Conservation (phyloP, 2,329 filamentous ascomycete genomes). For the Pseudocercospora musae region DNA sequence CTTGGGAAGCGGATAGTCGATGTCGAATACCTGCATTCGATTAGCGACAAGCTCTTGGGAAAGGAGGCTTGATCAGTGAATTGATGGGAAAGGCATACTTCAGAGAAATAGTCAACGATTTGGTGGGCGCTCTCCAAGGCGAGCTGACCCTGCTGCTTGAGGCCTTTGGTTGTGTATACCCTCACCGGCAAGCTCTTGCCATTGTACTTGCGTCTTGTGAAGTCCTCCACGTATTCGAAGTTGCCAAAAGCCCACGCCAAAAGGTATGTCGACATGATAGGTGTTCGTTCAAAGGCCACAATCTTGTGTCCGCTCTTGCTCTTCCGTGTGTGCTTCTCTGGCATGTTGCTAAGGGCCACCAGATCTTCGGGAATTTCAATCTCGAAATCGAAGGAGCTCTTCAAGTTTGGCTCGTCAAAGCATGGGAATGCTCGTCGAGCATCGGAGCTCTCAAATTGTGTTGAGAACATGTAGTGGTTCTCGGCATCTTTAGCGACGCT, state of each 20-base stretch:
- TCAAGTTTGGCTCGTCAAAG: slow-evolving; percentile 96
- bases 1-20: slow-evolving; percentile 91
- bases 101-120: slow-evolving; percentile 94
- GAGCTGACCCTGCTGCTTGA: slow-evolving; percentile 87
- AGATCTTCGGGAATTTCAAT: slow-evolving; percentile 88
- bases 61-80: background rate
- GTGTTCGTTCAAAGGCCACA: slow-evolving; percentile 78
- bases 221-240: slow-evolving; percentile 92
- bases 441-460: slow-evolving; percentile 96
- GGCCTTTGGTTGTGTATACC: slow-evolving; percentile 91
- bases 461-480: slow-evolving; percentile 71
- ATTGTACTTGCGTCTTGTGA: slow-evolving; percentile 85
- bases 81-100: slow-evolving; percentile 42
- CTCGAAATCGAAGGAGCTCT: slow-evolving; percentile 91
- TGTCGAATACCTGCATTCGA: slow-evolving; percentile 64
- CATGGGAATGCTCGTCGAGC: slow-evolving; percentile 93
- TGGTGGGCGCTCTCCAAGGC: slow-evolving; percentile 88
- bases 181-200: slow-evolving; percentile 88
- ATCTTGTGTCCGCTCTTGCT: slow-evolving; percentile 62
- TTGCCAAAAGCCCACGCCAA: slow-evolving; percentile 93
- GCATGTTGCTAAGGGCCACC: slow-evolving; percentile 93
- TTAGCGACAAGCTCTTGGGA: slow-evolving; percentile 8
- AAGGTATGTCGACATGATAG: slow-evolving; percentile 86
- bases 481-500: slow-evolving; percentile 73
- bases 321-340: slow-evolving; percentile 67